Percentiles rank a stretch among this genome's conserved stretches.
Conservation (phyloP, 768 basidiomycete species). For the Pleurotus tuoliensis region DNA sequence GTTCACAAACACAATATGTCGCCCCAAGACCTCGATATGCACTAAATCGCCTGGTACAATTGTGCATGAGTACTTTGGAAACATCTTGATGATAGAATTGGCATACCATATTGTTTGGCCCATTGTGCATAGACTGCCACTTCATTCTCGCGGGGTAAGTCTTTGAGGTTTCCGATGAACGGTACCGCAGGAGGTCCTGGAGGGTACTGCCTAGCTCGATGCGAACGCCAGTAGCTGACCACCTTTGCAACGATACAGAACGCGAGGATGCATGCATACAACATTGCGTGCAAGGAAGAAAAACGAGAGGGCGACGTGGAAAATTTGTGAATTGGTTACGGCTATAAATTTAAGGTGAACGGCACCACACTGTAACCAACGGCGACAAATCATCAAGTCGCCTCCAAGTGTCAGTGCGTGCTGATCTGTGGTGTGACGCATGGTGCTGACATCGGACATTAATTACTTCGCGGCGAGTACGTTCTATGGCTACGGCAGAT, state of each 20-base stretch:
- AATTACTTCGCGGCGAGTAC: background rate
- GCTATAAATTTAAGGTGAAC: background rate
- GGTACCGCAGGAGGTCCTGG: slow-evolving; percentile 55
- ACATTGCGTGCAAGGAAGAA: no score
- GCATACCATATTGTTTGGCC: slow-evolving; percentile 37
- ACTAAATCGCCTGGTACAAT: slow-evolving; percentile 44
- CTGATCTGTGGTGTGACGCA: no score
- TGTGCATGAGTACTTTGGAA: no score
- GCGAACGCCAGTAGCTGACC: no score
- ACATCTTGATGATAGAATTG: background rate
- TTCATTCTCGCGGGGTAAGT: slow-evolving; percentile 38
- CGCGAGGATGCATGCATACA: no score
- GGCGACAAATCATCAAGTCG: no score
- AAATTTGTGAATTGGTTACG: background rate
- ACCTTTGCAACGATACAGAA: no score
- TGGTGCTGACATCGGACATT: background rate
- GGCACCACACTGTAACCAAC: background rate
- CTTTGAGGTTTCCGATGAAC: slow-evolving; percentile 48
- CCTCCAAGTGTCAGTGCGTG: no score
- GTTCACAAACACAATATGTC: slow-evolving; percentile 45
- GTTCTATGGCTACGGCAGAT: background rate
- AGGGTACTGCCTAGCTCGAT: slow-evolving; percentile 25
- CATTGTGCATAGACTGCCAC: slow-evolving; percentile 36
- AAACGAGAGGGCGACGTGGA: no score
- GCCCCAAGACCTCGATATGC: slow-evolving; percentile 47